Base-by-base conservation (phyloP, 2,329 filamentous ascomycete genomes). In the Microsporum canis region DNA sequence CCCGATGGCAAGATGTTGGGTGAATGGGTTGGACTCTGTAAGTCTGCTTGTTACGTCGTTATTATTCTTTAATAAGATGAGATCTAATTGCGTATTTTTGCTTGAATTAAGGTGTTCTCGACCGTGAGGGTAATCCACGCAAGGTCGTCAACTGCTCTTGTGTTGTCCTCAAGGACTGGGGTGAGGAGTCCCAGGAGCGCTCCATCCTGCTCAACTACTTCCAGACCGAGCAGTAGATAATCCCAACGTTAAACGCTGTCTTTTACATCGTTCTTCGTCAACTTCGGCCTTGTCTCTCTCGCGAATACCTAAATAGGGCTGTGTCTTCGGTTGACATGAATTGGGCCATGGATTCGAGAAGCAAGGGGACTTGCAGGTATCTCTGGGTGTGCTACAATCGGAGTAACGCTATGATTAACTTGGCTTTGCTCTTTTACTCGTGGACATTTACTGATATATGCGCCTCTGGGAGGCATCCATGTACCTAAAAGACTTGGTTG, bases 71-170 rank as follows among this genome's bases (percentile, higher is more conserved):
- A 1, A 1, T 36, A 7, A 41, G 56, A 2, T 39, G 23, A 39
- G 14, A 53, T 17, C 38, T 55, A 59, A 61, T 61, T n/a, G 60
- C 34, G n/a, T 23, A n/a, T 43, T 23, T 43, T 43, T 3, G 38
- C 38, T 23, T 14, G 39, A 43, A 43, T 23, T 63, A 64, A 96
- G 92, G 92, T 82, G 91, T 96, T 72, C 87, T 99, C 74, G 94
- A 99, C 84, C 92, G 94, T 76, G 94, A 99, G 82, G 94, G 94
- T 73, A 99, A 99, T 81, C 91, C 94, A 75, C 89, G 94, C 81
- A 99, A 99, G 88, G 92, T 99, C 71, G 94, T 99, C 83, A 99
- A 99, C 89, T 99, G 94, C 91, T 97, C 92, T 76, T 97, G 94
- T 85, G 94, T 99, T 74, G 94, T 99, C 66, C 94, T 99, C 75